Base-by-base conservation (phyloP, 148 eudicot species). In the Bassia scoparia region DNA sequence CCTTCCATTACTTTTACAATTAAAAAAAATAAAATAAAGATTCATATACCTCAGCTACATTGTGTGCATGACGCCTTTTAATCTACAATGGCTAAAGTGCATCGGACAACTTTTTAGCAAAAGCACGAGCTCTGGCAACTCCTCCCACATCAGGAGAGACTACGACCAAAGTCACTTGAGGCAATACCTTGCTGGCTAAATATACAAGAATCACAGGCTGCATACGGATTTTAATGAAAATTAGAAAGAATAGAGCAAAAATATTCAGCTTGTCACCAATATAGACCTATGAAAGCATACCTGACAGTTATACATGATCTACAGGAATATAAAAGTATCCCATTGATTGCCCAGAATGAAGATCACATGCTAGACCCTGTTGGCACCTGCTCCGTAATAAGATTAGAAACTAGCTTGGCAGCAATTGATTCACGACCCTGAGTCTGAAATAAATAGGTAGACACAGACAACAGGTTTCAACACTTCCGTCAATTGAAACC, bases 131-230 rank as follows among this genome's bases (percentile, higher is more conserved):
- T 80, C 98, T 87, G 29, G 98, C 98, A 80, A 93, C 98, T 63
- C 98, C 98, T 77, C 98, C 98, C 80, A 93, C 98, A 80, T 93
- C 98, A 74, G 98, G 98, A 70, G 98, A 93, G 75, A 93, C 98
- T 56, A 93, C 98, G 5, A 93, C 96, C 81, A 93, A n/a, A 82
- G 82, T 93, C 96, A 77, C 80, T 83, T 52, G 89, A 88, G 71
- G 81, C 73, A 43, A 90, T 86, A 70, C 82, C 90, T 93, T 93
- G 88, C 98, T 93, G n/a, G 98, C 98, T 67, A 93, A 84, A 82
- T 93, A 93, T 83, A 90, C 98, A 67, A 93, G 96, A 75, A 91
- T 88, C 61, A 94, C 97, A 62, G 96, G 89, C 96, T 91, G 75
- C 72, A 55, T 53, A 17, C 59, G 76, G 33, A n/a, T n/a, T n/a